A percentile compares a stretch with the other conserved stretches of the same genome.
Conservation (phyloP, 2,329 filamentous ascomycete species). For the Cladobotryum protrusum region DNA sequence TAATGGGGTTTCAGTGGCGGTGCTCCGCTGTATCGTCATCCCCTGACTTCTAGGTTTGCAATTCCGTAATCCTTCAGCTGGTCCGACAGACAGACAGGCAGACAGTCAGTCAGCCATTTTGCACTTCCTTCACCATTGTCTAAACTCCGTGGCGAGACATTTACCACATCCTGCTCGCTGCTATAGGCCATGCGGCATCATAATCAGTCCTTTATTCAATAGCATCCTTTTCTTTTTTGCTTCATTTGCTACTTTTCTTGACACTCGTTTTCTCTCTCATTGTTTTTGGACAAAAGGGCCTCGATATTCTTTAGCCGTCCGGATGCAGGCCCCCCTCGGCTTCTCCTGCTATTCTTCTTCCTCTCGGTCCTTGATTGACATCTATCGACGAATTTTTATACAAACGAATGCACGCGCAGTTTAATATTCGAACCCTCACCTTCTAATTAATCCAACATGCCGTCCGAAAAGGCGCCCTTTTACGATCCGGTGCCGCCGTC, state of each 20-base stretch:
- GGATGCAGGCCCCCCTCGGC: constrained; percentile 9
- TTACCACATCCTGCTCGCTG: not conserved
- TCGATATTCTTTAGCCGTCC: not conserved
- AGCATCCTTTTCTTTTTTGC: not conserved
- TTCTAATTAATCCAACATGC: constrained; percentile 18
- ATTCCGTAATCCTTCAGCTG: too few species aligned
- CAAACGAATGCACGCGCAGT: constrained; percentile 7
- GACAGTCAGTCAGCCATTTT: too few species aligned
- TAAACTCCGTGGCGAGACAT: too few species aligned
- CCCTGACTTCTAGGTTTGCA: constrained; percentile 2
- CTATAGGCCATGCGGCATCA: not conserved
- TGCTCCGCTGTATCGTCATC: constrained; percentile 8
- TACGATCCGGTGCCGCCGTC: constrained; percentile 39
- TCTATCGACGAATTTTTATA: not conserved
- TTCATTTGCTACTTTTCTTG: not conserved
- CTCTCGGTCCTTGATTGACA: not conserved
- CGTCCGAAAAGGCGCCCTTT: constrained; percentile 35
- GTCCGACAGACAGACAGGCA: not conserved
- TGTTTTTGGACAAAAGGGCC: not conserved
- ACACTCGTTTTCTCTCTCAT: constrained; percentile 8
- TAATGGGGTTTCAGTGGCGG: not conserved
- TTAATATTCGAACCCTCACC: not conserved
- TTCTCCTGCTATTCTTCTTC: constrained; percentile 4
- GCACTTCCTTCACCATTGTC: too few species aligned
- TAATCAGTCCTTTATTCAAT: not conserved